Evolutionary conservation across 2,329 filamentous ascomycete genomes (phyloP).

Genomic region (Westerdykella aurantiaca): DNA sequence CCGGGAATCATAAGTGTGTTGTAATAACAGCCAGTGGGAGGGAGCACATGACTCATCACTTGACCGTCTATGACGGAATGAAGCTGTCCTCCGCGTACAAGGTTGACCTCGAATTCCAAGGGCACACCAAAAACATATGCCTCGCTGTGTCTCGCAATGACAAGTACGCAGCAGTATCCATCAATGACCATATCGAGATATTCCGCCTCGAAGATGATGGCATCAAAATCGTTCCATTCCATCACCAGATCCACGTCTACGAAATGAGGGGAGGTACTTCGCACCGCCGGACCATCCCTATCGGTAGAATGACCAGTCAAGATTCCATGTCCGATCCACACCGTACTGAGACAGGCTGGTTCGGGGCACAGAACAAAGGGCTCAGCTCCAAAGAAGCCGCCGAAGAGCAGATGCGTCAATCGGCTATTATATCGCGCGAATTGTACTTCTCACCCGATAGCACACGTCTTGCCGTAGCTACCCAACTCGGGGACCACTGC

Average conservation of each 20-base stretch:
- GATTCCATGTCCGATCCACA: constrained; percentile 4
- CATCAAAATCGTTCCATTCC: constrained; percentile 17
- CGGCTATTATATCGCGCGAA: constrained; percentile 25
- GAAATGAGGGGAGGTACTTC: constrained; percentile 18
- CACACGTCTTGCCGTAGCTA: constrained; percentile 29
- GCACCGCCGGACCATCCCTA: constrained; percentile 15
- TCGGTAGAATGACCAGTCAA: constrained; percentile 14
- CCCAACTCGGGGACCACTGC: constrained; percentile 28
- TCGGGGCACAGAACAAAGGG: constrained; percentile 10
- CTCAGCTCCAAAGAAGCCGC: constrained; percentile 19
- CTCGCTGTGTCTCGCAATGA: constrained; percentile 21
- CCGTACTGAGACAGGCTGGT: constrained; percentile 17
- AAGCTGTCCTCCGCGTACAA: constrained; percentile 13
- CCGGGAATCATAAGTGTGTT: constrained; percentile 30
- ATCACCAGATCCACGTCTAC: constrained; percentile 22
- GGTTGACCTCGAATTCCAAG: constrained; percentile 12
- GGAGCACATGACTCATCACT: background rate
- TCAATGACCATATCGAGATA: constrained; percentile 18
- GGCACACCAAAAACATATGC: constrained; percentile 9
- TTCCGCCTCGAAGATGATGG: constrained; percentile 13
- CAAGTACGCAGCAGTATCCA: constrained; percentile 15
- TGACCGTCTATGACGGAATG: constrained; percentile 26
- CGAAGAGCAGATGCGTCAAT: constrained; percentile 26
- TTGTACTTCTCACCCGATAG: constrained; percentile 32
- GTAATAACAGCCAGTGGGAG: constrained; percentile 21